Conservation (phyloP, 1,284 basidiomycete species). For the Ganoderma multipileum region DNA sequence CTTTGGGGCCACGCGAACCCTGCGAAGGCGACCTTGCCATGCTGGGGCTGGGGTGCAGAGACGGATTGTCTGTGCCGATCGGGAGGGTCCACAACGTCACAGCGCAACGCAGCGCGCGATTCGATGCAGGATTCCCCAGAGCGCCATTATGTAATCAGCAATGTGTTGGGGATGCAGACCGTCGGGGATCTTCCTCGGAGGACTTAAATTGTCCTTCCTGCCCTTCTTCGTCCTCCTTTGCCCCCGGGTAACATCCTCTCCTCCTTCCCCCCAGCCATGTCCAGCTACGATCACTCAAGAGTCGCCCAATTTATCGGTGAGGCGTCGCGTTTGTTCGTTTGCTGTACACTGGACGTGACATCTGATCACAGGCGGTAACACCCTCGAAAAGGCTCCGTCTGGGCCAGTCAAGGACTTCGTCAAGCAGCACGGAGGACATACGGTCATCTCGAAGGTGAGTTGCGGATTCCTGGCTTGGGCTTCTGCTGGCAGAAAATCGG, state of each 20-base stretch:
- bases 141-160: conserved; percentile 29
- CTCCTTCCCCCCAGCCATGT: conserved; percentile 50
- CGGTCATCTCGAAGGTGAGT: conserved; percentile 95
- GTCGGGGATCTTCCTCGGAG: conserved; percentile 17
- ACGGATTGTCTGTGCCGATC: conserved; percentile 13
- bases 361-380: conserved; percentile 81
- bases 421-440: conserved; percentile 91
- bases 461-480: background rate
- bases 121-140: conserved; percentile 22
- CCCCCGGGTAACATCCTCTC: conserved; percentile 7
- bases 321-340: conserved; percentile 30
- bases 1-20: background rate
- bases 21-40: background rate
- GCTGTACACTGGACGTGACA: conserved; percentile 17
- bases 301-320: conserved; percentile 88
- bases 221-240: conserved; percentile 20
- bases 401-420: conserved; percentile 93
- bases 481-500: background rate
- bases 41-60: conserved; percentile 1
- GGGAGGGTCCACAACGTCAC: conserved; percentile 17
- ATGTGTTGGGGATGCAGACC: conserved; percentile 32
- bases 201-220: conserved; percentile 25
- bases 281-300: conserved; percentile 77
- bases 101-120: conserved; percentile 1
- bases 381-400: conserved; percentile 83